Evolutionary conservation across 768 basidiomycete genomes (phyloP), one percentile per base, ranked within the genome.

Genomic region (Ramaria sp.): DNA sequence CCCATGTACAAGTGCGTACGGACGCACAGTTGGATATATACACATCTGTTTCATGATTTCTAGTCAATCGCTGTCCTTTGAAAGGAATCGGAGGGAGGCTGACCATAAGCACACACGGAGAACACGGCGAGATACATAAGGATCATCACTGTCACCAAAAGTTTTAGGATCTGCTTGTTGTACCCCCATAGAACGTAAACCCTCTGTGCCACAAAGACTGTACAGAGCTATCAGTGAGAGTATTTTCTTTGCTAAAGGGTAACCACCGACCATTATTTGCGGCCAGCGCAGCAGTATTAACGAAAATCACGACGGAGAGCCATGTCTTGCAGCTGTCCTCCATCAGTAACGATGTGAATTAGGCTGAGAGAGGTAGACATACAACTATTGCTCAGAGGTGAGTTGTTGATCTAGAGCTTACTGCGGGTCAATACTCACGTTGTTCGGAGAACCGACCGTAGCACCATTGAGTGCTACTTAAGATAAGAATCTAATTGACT

Each of bases 191-290:
- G 20, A 22, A 18, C 28, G 32, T 55, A 55, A 7, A 55, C 45
- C 27, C 53, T 43, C n/a, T 55, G 42, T 12, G 34, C 53, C 42
- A 55, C 53, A 38, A 55, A 55, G 22, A 34, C 53, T 55, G 32
- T 43, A 30, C 12, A 55, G 36, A 20, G 20, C 3, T 12, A 52
- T 34, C 8, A 2, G 32, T 4, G n/a, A n/a, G n/a, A n/a, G n/a
- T 34, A 34, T 9, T 8, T 34, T 13, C 13, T 34, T 13, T 34
- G 8, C 32, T n/a, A n/a, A 10, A 15, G n/a, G 8, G 13, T 15
- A 15, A 39, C 9, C 20, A 34, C 8, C 50, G 30, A 53, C 52
- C 37, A 53, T 53, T 53, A 12, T 25, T 39, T 6, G 43, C 37
- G n/a, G 15, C 52, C 20, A 53, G 24, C 13, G 52, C 20, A 10